These are phyloP conservation scores for Podaxis mareebaensis DNA, from an alignment of 768 basidiomycete genomes.

Conservation along the genomic window DNA sequence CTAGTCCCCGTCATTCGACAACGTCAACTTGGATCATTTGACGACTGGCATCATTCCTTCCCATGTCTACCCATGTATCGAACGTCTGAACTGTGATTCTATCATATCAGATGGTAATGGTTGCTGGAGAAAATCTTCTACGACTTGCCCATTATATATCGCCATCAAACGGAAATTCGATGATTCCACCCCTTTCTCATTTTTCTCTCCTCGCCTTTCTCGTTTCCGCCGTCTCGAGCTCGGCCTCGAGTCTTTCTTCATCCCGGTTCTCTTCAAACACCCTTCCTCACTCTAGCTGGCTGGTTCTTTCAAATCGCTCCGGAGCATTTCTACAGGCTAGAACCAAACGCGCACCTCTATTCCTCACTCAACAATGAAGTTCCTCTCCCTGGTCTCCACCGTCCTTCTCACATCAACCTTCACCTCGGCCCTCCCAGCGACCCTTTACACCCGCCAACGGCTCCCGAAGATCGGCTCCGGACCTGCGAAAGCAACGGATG, in stretches of 20 bases:
- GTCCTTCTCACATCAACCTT: not conserved
- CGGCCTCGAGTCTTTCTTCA: not conserved
- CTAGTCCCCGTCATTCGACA: not conserved
- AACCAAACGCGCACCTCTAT: not conserved
- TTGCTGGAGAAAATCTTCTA: not conserved
- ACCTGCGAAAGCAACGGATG: not conserved
- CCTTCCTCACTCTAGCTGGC: not conserved
- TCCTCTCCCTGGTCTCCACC: not conserved
- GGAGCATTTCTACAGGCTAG: constrained; percentile 6
- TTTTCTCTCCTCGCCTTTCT: not conserved
- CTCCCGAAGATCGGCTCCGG: not conserved
- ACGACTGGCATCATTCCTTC: not conserved
- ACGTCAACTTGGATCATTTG: not conserved
- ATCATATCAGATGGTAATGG: not conserved
- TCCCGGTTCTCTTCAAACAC: not conserved
- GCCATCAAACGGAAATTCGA: not conserved
- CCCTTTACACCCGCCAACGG: not conserved
- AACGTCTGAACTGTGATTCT: not conserved
- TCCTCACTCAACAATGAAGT: not conserved
- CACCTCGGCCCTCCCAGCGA: not conserved
- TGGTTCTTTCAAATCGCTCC: not conserved
- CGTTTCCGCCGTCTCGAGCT: not conserved
- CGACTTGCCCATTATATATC: not conserved
- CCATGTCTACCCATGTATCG: not conserved
- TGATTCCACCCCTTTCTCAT: not conserved